Conservation (phyloP, 441 rosid species). For the Erodium trifolium region DNA sequence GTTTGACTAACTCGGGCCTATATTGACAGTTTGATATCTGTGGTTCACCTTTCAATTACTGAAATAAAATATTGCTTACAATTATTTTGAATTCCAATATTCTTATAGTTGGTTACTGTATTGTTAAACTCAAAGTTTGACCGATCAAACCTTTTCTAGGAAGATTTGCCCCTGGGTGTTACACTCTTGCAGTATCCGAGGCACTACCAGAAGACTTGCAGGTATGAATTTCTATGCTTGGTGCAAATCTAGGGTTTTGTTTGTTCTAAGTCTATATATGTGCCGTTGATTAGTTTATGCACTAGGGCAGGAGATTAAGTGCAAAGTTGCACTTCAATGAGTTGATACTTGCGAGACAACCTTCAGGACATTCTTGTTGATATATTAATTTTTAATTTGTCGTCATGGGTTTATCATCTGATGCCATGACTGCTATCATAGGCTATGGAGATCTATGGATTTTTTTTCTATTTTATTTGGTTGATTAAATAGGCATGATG, state of each 20-base stretch:
- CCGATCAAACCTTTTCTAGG: conserved; percentile 33
- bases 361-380: no score
- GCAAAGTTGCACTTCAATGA: no score
- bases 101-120: background rate
- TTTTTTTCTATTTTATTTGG: no score
- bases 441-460: no score
- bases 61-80: background rate
- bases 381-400: no score
- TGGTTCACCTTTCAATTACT: conserved; percentile 2
- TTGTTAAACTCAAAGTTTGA: conserved; percentile 2
- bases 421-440: no score
- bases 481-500: no score
- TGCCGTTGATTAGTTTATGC: no score
- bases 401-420: no score
- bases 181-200: conserved; percentile 92
- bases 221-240: conserved; percentile 31
- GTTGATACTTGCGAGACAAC: no score
- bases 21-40: background rate
- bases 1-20: background rate
- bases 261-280: background rate
- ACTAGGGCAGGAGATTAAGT: no score
- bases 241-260: background rate
- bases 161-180: conserved; percentile 83
- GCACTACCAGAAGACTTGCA: conserved; percentile 81
- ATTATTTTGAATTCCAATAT: background rate